A percentile compares a stretch with the other conserved stretches of the same genome.
Evolutionary conservation across 2,329 filamentous ascomycete species (phyloP).

Genomic region (Alternaria arborescens): DNA sequence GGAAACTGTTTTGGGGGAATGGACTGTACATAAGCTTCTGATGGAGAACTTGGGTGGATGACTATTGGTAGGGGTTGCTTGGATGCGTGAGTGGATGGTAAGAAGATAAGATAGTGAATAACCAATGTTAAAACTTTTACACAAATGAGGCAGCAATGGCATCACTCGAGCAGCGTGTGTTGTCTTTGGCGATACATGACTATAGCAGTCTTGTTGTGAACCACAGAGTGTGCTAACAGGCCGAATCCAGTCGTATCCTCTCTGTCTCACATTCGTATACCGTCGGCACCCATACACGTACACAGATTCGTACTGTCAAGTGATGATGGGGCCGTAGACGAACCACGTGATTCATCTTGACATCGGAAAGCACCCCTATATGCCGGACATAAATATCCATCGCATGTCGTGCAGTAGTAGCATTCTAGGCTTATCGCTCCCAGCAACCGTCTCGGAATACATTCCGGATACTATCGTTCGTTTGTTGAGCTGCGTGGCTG

Average conservation of each 20-base stretch:
- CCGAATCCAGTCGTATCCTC: not conserved
- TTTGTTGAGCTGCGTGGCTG: not conserved
- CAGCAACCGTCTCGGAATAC: not conserved
- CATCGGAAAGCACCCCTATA: no score
- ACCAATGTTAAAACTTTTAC: not conserved
- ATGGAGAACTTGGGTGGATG: not conserved
- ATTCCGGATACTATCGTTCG: not conserved
- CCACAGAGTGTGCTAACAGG: not conserved
- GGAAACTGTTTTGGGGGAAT: not conserved
- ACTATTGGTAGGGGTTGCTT: not conserved
- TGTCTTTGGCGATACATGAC: not conserved
- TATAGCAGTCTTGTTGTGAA: not conserved
- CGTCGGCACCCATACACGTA: not conserved
- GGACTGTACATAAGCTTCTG: conserved; percentile 4
- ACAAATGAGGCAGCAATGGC: not conserved
- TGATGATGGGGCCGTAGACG: not conserved
- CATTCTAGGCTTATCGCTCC: not conserved
- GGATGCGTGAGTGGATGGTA: not conserved
- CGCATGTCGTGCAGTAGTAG: conserved; percentile 1
- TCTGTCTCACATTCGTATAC: not conserved
- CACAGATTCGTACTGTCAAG: not conserved
- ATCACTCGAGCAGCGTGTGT: not conserved
- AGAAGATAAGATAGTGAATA: not conserved
- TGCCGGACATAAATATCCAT: not conserved
- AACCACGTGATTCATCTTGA: not conserved